Conservation (phyloP, 495 filamentous ascomycete species). For the Aspergillus mulundensis region DNA sequence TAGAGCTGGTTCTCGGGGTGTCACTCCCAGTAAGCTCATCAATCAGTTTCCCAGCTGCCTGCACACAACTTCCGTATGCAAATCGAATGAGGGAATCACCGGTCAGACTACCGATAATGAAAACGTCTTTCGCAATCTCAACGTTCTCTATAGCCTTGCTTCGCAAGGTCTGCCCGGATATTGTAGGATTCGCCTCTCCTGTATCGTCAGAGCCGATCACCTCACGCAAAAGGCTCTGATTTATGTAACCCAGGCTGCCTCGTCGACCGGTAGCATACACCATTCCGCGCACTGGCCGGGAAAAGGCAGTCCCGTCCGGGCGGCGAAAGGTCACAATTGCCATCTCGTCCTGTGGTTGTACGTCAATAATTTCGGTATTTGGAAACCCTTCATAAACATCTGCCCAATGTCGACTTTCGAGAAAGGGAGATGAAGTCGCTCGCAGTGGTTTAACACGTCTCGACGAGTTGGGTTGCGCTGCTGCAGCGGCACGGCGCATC, state of each 20-base stretch:
- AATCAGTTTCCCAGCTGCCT: constrained; percentile 54
- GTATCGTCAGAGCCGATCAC: constrained; percentile 34
- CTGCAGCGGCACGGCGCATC: constrained; percentile 54
- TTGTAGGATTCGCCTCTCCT: constrained; percentile 24
- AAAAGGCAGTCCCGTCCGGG: constrained; percentile 42
- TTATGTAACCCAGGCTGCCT: constrained; percentile 54
- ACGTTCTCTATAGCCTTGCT: constrained; percentile 48
- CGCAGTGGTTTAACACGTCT: constrained; percentile 28
- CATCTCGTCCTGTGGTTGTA: constrained; percentile 31
- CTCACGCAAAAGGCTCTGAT: constrained; percentile 45
- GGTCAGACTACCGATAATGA: constrained; percentile 59
- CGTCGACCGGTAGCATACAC: constrained; percentile 62
- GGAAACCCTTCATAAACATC: constrained; percentile 55
- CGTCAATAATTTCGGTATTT: constrained; percentile 49
- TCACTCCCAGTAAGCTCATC: constrained; percentile 16
- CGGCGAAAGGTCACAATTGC: constrained; percentile 45
- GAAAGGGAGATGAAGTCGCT: constrained; percentile 40
- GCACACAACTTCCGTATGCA: constrained; percentile 58
- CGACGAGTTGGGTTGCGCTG: constrained; percentile 12
- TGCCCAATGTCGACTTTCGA: constrained; percentile 47
- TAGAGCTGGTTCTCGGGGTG: constrained; percentile 14
- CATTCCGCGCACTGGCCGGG: constrained; percentile 44
- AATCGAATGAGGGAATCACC: constrained; percentile 64
- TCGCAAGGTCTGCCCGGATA: constrained; percentile 57
- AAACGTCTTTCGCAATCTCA: constrained; percentile 53